Evolutionary conservation across 2,329 filamentous ascomycete species (phyloP).

Genomic region (Cordyceps javanica): DNA sequence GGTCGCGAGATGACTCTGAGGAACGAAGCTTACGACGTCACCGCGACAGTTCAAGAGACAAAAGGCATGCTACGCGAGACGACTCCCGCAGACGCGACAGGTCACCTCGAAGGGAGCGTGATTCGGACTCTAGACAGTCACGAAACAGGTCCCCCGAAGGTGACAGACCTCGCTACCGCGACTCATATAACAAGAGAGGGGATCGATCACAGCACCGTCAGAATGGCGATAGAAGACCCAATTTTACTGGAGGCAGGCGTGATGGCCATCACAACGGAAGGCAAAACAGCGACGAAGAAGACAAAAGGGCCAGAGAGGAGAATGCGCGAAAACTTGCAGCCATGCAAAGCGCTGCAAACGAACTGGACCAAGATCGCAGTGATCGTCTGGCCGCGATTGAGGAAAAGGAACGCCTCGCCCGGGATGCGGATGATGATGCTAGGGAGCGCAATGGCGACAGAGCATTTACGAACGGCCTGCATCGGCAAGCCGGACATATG

Average conservation of each 20-base stretch:
- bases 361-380: conserved; percentile 65
- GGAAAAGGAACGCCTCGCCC: conserved; percentile 56
- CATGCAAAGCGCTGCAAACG: conserved; percentile 65
- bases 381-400: conserved; percentile 61
- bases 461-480: conserved; percentile 58
- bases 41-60: conserved; percentile 17
- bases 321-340: conserved; percentile 62
- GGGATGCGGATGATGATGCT: conserved; percentile 60
- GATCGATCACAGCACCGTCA: not conserved
- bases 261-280: conserved; percentile 12
- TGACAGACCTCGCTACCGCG: not conserved
- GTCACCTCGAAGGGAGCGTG: conserved; percentile 13
- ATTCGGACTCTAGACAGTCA: conserved; percentile 9
- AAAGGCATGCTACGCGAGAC: conserved; percentile 14
- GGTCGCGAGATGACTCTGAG: conserved; percentile 21
- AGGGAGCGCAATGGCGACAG: conserved; percentile 58
- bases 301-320: conserved; percentile 38
- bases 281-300: conserved; percentile 17
- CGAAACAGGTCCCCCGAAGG: not conserved
- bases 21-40: conserved; percentile 19
- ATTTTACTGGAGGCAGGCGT: not conserved
- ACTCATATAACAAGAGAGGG: conserved; percentile 9
- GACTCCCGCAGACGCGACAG: conserved; percentile 15
- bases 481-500: conserved; percentile 50
- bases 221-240: not conserved